Evolutionary conservation across 768 basidiomycete genomes (phyloP).

Genomic region (Boletellus emodensis): DNA sequence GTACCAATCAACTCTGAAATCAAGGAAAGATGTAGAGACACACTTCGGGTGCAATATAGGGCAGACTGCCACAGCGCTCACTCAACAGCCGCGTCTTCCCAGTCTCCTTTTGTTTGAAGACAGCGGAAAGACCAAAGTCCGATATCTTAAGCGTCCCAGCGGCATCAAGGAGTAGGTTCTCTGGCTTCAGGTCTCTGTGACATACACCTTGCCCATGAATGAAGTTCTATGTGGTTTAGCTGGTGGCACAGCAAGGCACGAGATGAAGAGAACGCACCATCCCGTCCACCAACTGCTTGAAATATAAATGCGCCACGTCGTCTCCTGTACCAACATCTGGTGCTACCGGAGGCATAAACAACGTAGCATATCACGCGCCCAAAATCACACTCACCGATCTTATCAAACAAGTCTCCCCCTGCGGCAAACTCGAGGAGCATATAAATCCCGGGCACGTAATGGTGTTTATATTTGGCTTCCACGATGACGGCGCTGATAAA

Average conservation of each 20-base stretch:
- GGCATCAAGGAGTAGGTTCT: constrained; percentile 85
- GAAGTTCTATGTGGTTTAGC: constrained; percentile 50
- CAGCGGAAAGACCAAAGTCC: constrained; percentile 91
- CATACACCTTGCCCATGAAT: constrained; percentile 89
- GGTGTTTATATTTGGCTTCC: constrained; percentile 52
- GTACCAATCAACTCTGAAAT: background rate
- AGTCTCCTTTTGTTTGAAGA: constrained; percentile 78
- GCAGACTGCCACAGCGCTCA: constrained; percentile 87
- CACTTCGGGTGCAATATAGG: constrained; percentile 94
- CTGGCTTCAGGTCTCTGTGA: constrained; percentile 96
- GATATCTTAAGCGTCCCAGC: constrained; percentile 87
- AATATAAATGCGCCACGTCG: constrained; percentile 87
- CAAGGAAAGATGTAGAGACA: constrained; percentile 9
- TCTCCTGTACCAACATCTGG: constrained; percentile 87
- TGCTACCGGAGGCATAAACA: constrained; percentile 42
- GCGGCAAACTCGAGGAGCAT: constrained; percentile 90
- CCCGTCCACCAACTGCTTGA: constrained; percentile 78
- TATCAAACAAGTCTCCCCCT: constrained; percentile 96
- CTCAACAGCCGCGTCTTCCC: constrained; percentile 73
- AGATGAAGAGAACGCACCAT: constrained; percentile 49
- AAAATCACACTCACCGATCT: constrained; percentile 69
- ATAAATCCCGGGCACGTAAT: constrained; percentile 80
- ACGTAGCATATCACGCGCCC: background rate
- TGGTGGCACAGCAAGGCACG: background rate
- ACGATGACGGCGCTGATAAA: constrained; percentile 77